Evolutionary conservation across 768 basidiomycete species (phyloP).

Genomic region (Calvatia gigantea): DNA sequence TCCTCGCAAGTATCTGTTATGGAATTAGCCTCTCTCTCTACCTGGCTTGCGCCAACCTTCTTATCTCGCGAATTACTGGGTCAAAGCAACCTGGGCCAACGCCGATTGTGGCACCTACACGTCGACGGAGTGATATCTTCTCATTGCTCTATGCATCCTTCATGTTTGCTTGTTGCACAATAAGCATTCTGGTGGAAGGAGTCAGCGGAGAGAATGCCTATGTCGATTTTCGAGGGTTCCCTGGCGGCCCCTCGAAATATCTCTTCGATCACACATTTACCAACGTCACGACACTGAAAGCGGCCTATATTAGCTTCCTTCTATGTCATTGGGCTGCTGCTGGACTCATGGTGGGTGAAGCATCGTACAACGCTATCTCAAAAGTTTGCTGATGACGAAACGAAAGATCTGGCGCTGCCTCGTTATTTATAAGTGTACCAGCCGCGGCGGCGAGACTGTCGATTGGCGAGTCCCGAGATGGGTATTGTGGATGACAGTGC

Average conservation of each 20-base stretch:
- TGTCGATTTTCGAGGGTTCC: background rate
- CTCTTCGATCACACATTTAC: background rate
- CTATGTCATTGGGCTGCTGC: background rate
- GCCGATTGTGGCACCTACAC: background rate
- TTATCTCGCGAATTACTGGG: background rate
- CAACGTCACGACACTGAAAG: background rate
- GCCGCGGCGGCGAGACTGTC: background rate
- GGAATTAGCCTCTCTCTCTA: conserved; percentile 4
- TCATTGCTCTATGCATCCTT: background rate
- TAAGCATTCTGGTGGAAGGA: background rate
- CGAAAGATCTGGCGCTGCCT: background rate
- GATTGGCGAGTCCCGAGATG: background rate
- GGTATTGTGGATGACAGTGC: background rate
- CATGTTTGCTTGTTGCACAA: conserved; percentile 2
- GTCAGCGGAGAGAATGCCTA: background rate
- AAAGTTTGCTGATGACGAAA: background rate
- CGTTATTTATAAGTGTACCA: background rate
- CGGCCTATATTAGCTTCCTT: background rate
- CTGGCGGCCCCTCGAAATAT: background rate
- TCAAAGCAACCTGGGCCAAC: background rate
- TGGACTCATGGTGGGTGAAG: conserved; percentile 1
- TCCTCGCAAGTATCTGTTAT: background rate
- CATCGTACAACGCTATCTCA: background rate
- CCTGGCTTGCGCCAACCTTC: background rate
- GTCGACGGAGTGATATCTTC: background rate